Conservation (phyloP, 331 rosid genomes). For the Cydonia oblonga region DNA sequence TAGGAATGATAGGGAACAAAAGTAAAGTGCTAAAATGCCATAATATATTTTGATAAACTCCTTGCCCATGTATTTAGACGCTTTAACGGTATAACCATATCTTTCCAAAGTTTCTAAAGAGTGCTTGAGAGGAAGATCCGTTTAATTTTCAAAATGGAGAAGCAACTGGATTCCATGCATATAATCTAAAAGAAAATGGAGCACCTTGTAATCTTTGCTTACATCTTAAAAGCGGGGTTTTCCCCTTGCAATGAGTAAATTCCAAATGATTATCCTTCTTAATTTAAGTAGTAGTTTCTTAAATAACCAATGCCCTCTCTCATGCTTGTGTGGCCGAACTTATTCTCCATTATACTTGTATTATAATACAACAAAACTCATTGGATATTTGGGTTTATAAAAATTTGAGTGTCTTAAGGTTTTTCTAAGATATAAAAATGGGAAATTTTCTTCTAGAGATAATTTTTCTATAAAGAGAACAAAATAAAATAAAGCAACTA, state of each 20-base stretch:
- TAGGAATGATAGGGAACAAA: not conserved
- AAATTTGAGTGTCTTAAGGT: not conserved
- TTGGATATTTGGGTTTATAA: constrained; percentile 8
- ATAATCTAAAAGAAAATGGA: not conserved
- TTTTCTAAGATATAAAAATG: not conserved
- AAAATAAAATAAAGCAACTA: constrained; percentile 11
- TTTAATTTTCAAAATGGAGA: not conserved
- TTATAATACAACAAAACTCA: constrained; percentile 10
- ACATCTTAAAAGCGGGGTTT: not conserved
- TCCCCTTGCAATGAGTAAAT: constrained; percentile 4
- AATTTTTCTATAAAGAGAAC: constrained; percentile 28
- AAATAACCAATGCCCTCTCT: constrained; percentile 1
- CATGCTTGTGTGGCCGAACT: constrained; percentile 12
- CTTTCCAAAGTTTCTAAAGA: not conserved
- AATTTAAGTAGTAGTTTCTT: constrained; percentile 5
- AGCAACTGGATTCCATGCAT: not conserved
- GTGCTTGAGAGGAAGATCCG: not conserved
- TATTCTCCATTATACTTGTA: constrained; percentile 28
- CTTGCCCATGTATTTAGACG: not conserved
- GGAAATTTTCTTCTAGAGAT: constrained; percentile 11
- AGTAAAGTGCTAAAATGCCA: not conserved
- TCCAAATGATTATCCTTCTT: constrained; percentile 6
- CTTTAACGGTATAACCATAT: not conserved
- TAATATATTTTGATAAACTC: no score
- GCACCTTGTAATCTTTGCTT: not conserved